These are phyloP conservation scores for Boletus rubroflammeus DNA, from an alignment of 768 basidiomycete genomes.

Conservation along the genomic window DNA sequence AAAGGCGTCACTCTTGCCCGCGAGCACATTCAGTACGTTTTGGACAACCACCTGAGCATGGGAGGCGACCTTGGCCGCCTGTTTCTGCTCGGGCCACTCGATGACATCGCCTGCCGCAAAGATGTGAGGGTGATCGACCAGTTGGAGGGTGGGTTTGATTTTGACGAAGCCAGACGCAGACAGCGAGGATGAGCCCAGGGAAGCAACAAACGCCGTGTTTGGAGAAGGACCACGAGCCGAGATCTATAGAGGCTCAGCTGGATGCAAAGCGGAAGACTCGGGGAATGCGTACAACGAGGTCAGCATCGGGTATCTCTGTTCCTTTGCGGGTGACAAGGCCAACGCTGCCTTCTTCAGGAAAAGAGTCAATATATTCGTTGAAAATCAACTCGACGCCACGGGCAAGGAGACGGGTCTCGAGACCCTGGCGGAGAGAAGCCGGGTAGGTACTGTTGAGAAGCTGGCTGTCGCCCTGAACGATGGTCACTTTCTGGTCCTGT, in stretches of 20 bases:
- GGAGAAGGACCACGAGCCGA: slow-evolving; percentile 37
- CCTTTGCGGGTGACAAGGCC: slow-evolving; percentile 51
- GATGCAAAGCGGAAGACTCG: not conserved
- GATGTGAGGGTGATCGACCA: slow-evolving; percentile 47
- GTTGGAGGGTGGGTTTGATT: slow-evolving; percentile 55
- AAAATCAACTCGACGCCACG: slow-evolving; percentile 51
- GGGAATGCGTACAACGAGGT: slow-evolving; percentile 50
- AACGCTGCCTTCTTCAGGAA: slow-evolving; percentile 35
- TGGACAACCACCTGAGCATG: slow-evolving; percentile 45
- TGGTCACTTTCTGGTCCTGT: slow-evolving; percentile 46
- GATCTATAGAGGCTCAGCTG: slow-evolving; percentile 16
- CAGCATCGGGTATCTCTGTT: slow-evolving; percentile 43
- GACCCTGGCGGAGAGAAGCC: slow-evolving; percentile 45
- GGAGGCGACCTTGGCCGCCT: slow-evolving; percentile 40
- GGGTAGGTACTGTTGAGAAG: slow-evolving; percentile 59
- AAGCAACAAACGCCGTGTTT: slow-evolving; percentile 50
- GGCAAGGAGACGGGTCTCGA: slow-evolving; percentile 39
- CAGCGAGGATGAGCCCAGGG: slow-evolving; percentile 39
- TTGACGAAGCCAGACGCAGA: slow-evolving; percentile 43
- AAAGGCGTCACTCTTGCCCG: slow-evolving; percentile 30
- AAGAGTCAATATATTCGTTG: slow-evolving; percentile 48
- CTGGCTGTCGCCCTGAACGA: slow-evolving; percentile 53
- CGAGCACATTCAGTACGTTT: slow-evolving; percentile 48
- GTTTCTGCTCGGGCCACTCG: slow-evolving; percentile 63
- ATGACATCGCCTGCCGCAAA: slow-evolving; percentile 68